Evolutionary conservation across 2,329 filamentous ascomycete species (phyloP), one percentile per base, ranked within the genome.

Genomic region (Exophiala sp.): DNA sequence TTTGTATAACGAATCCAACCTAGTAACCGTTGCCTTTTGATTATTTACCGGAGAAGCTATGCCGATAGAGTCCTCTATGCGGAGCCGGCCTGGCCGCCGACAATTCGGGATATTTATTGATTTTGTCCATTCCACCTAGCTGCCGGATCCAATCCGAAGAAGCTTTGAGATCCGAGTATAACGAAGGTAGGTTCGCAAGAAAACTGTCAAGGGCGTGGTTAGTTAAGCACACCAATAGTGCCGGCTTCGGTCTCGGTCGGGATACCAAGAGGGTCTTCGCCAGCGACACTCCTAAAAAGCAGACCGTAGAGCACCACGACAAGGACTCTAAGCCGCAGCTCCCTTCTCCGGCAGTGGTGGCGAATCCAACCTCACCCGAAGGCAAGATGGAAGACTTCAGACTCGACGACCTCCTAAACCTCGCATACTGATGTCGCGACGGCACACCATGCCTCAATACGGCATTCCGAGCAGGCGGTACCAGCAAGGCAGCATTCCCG

Each of bases 281-380:
- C 21, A 86, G 62, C 37, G 75, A 71, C 1, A 80, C 71, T 2
- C 82, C 82, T 0, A 76, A 72, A 56, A 76, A 85, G 2, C 34
- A 37, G 14, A 18, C 34, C 19, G 14, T 5, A 3, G 18, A 37
- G 34, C 29, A n/a, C 29, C 11, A 32, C 29, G 3, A 13, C 29
- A 27, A 27, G 24, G 6, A 27, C 6, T 27, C 24, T 10, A 10
- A 10, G 24, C 24, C 10, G 5, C 24, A 27, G 6, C 24, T 6
- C 24, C n/a, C 24, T 27, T 10, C 24, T 27, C 24, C 6, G 24
- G 6, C 24, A 27, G 6, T 27, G 10, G 6, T 13, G 8, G 7
- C 8, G 11, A 32, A n/a, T 32, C 7, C 6, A 9, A n/a, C 14
- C 3, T 37, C 6, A 37, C 34, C 19, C 16, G 29, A 32, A 7